Percentiles rank a stretch among this genome's conserved stretches.
Conservation (phyloP, 75 land plant species). For the Picea sitchensis region DNA sequence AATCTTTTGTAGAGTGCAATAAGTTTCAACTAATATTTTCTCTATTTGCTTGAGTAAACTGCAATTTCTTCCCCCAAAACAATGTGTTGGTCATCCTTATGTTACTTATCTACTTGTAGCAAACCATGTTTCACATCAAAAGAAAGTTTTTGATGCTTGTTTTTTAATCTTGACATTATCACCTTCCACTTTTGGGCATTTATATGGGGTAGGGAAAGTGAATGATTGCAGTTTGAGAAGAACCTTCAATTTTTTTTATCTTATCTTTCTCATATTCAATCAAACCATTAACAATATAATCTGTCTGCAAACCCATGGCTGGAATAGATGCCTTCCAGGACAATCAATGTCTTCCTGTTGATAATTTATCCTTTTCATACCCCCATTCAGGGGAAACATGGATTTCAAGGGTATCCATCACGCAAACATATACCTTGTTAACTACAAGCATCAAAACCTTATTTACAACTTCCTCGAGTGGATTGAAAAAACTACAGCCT, state of each 20-base stretch:
- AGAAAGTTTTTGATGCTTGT: slow-evolving; percentile 42
- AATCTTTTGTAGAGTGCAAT: too few relatives aligned
- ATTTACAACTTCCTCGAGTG: slow-evolving; percentile 82
- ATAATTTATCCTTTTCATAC: slow-evolving; percentile 25
- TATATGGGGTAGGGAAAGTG: slow-evolving; percentile 68
- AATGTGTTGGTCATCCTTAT: slow-evolving; percentile 32
- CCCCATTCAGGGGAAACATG: slow-evolving; percentile 87
- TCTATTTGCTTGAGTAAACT: too few relatives aligned
- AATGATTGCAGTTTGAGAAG: slow-evolving; percentile 24
- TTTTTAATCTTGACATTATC: slow-evolving; percentile 50
- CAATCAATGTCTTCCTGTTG: slow-evolving; percentile 72
- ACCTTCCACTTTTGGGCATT: slow-evolving; percentile 47
- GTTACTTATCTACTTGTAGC: slow-evolving; percentile 30
- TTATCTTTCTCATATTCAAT: slow-evolving; percentile 63
- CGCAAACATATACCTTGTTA: slow-evolving; percentile 64
- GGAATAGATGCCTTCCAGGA: slow-evolving; percentile 78
- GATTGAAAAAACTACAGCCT: slow-evolving; percentile 81
- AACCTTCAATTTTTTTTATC: slow-evolving; percentile 44
- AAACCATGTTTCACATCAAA: slow-evolving; percentile 72
- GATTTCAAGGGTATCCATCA: slow-evolving; percentile 65
- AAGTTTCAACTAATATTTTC: too few relatives aligned
- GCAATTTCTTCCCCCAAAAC: slow-evolving; percentile 58
- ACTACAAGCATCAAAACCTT: slow-evolving; percentile 87
- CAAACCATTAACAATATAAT: slow-evolving; percentile 59
- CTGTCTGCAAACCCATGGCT: slow-evolving; percentile 85